A percentile compares a stretch with the other conserved stretches of the same genome.
Evolutionary conservation across 768 basidiomycete species (phyloP).

Genomic region (Tricholoma furcatifolium): DNA sequence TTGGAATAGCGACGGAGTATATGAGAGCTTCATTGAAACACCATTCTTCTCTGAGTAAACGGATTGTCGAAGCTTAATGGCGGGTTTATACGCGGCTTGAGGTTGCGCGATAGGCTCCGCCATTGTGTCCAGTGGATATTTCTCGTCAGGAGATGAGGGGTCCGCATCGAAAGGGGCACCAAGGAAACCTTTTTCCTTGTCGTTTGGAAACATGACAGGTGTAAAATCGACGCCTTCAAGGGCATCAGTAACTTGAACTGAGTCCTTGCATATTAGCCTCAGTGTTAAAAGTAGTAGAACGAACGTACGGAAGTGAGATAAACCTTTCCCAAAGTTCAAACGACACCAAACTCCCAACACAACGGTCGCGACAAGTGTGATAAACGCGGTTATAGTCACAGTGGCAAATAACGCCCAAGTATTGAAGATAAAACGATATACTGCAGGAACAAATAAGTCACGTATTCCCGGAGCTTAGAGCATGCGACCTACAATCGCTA

Average conservation of each 20-base stretch:
- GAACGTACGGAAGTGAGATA: conserved; percentile 49
- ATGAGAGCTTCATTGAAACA: conserved; percentile 14
- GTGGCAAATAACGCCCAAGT: conserved; percentile 50
- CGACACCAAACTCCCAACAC: conserved; percentile 47
- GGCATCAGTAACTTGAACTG: conserved; percentile 39
- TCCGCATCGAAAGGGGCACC: not conserved
- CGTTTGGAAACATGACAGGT: conserved; percentile 37
- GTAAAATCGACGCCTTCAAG: conserved; percentile 45
- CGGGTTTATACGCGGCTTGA: not conserved
- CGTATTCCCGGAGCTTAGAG: not conserved
- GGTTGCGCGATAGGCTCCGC: conserved; percentile 8
- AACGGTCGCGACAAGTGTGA: conserved; percentile 40
- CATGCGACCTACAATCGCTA: conserved; percentile 34
- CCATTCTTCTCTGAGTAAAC: conserved; percentile 14
- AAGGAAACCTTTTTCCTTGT: conserved; percentile 19
- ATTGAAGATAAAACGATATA: conserved; percentile 41
- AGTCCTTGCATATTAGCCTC: not conserved
- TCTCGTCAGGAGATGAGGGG: not conserved
- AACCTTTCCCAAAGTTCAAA: conserved; percentile 52
- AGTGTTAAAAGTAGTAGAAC: not conserved
- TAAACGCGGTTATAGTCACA: conserved; percentile 40
- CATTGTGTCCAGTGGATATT: not conserved
- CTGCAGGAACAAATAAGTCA: conserved; percentile 20
- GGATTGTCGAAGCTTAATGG: conserved; percentile 9
- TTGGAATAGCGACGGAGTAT: conserved; percentile 14